phyloP scores from a whole-genome alignment of 73 alveolate species.

The Blepharisma stoltei region DNA sequence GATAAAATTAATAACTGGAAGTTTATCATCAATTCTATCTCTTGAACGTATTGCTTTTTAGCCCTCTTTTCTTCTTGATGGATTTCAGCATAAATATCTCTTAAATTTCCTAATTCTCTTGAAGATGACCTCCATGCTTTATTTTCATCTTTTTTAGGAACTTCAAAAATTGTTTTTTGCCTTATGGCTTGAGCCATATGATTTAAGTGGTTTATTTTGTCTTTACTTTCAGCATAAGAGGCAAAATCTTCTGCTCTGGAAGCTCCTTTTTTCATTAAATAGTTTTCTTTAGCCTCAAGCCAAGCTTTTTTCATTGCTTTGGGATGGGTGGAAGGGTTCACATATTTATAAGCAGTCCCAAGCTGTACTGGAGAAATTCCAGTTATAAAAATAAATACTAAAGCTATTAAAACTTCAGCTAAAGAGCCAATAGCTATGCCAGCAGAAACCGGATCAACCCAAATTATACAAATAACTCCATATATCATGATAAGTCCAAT shows the following conservation, averaged over 20 bases:
- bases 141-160: conserved; percentile 9
- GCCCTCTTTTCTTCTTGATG: conserved; percentile 36
- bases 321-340: conserved; percentile 39
- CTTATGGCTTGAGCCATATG: conserved; percentile 11
- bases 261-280: background rate
- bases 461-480: conserved; percentile 53
- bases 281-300: conserved; percentile 46
- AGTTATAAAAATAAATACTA: conserved; percentile 40
- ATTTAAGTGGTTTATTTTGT: background rate
- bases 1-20: conserved; percentile 43
- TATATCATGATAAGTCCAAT: conserved; percentile 40
- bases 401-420: conserved; percentile 44
- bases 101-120: conserved; percentile 24
- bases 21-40: conserved; percentile 49
- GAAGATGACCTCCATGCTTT: conserved; percentile 33
- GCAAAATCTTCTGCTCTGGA: conserved; percentile 6
- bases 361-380: conserved; percentile 47
- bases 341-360: conserved; percentile 28
- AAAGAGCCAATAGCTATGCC: conserved; percentile 58
- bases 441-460: conserved; percentile 56
- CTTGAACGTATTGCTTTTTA: conserved; percentile 43
- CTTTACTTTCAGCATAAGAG: background rate
- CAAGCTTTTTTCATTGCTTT: conserved; percentile 55
- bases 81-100: conserved; percentile 36
- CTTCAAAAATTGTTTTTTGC: background rate